Base-by-base conservation (phyloP, 225 moss, liverwort and hornwort genomes). In the Physcomitrellopsis africana region DNA sequence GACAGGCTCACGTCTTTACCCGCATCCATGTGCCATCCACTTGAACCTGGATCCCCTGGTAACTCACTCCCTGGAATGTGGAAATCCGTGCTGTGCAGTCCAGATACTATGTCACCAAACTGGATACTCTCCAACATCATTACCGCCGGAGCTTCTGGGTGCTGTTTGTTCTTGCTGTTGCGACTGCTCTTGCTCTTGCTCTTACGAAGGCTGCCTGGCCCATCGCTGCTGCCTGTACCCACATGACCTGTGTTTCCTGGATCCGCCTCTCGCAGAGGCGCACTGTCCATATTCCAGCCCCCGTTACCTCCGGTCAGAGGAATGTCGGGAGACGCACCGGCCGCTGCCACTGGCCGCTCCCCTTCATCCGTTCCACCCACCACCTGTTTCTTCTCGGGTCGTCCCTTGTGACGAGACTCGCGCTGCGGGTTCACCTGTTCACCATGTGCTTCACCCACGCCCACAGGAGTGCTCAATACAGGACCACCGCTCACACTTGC, bases 181-280 rank as follows among this genome's bases (percentile, higher is more conserved):
- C 86, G 87, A 74, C 93, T 86, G 8, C 52, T 76, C 79, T 90
- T 94, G 8, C 52, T 76, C 79, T 90, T 94, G 76, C 69, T 93
- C 85, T 87, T 92, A 24, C 92, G 86, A 19, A 74, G 53, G 11
- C 74, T 62, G 0, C 63, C 78, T 9, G 74, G 55, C 58, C 80
- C 87, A 62, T 93, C 95, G 2, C 49, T 24, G 54, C 8, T 77
- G 22, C 59, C 69, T 51, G 69, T 65, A n/a, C 51, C 76, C 63
- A 69, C 22, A 64, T 69, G 74, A 62, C 77, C 12, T 20, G 72
- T 48, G 29, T 74, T 72, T 2, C 69, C 71, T 0, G 67, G 17
- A 19, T 89, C 83, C 14, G 73, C 11, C 22, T 81, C 85, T 20
- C 76, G 68, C 9, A 73, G 61, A 5, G 77, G 47, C 72, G 76